These are phyloP conservation scores for Geosmithia flava DNA, from an alignment of 2,329 filamentous ascomycete genomes.

Conservation along the genomic window DNA sequence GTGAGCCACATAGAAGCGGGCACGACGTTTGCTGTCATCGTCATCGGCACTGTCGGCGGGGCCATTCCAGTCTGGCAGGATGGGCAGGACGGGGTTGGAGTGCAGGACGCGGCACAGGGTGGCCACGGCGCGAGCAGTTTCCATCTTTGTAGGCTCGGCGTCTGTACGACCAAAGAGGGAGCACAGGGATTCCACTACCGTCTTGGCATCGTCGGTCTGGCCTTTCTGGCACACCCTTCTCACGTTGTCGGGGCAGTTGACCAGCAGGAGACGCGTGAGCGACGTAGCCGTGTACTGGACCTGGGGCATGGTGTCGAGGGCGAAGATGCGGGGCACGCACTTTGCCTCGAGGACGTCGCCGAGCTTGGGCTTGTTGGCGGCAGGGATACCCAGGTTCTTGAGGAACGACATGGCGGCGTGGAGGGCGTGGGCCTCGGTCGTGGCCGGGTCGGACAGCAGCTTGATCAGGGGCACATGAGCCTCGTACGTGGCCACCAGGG, in stretches of 20 bases:
- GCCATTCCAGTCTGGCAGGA: conserved; percentile 18
- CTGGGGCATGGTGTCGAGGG: conserved; percentile 35
- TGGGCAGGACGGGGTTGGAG: conserved; percentile 17
- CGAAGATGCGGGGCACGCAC: conserved; percentile 41
- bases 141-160: conserved; percentile 42
- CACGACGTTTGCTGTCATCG: conserved; percentile 11
- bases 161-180: conserved; percentile 24
- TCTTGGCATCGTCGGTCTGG: conserved; percentile 14
- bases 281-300: conserved; percentile 49
- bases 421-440: conserved; percentile 36
- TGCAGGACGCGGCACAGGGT: conserved; percentile 43
- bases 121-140: conserved; percentile 41
- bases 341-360: conserved; percentile 30
- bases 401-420: conserved; percentile 48
- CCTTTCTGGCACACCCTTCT: conserved; percentile 29
- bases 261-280: conserved; percentile 42
- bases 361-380: conserved; percentile 38
- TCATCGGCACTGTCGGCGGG: conserved; percentile 12
- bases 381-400: conserved; percentile 51
- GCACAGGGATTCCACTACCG: conserved; percentile 22
- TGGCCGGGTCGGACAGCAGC: conserved; percentile 26
- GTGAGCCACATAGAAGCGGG: conserved; percentile 27
- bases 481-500: conserved; percentile 31
- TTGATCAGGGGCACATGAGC: conserved; percentile 30
- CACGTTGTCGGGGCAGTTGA: conserved; percentile 39